Evolutionary conservation across 2,329 filamentous ascomycete genomes (phyloP).

Genomic region (Trichoderma koningiopsis): DNA sequence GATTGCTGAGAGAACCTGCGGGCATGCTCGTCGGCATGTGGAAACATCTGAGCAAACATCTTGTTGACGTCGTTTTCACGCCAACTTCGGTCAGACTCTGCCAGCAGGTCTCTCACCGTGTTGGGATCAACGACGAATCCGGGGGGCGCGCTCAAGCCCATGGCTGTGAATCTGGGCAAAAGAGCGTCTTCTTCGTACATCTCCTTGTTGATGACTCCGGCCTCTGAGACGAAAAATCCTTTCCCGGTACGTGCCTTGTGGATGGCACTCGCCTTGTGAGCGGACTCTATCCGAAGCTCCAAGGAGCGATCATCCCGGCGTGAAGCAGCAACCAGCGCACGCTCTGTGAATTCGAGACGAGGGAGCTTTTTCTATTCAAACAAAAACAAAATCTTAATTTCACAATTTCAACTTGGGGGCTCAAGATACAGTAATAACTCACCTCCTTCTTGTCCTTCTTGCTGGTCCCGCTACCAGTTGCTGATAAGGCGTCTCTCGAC

Average conservation of each 20-base stretch:
- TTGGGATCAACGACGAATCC: conserved; percentile 61
- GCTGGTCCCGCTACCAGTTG: background rate
- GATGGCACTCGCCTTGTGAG: conserved; percentile 83
- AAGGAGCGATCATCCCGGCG: conserved; percentile 82
- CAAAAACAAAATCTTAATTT: background rate
- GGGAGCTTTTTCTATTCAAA: background rate
- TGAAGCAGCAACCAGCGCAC: conserved; percentile 91
- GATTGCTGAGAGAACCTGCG: background rate
- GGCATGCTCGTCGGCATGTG: background rate
- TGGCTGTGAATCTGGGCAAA: conserved; percentile 54
- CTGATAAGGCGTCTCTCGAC: background rate
- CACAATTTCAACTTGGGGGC: background rate
- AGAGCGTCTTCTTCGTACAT: conserved; percentile 98
- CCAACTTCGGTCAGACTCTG: background rate
- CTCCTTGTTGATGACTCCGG: conserved; percentile 86
- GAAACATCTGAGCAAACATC: background rate
- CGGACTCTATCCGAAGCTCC: conserved; percentile 86
- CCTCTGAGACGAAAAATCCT: conserved; percentile 76
- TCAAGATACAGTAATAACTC: background rate
- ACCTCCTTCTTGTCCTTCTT: background rate
- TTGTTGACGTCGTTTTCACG: background rate
- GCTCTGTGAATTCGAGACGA: conserved; percentile 56
- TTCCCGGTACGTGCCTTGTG: conserved; percentile 87
- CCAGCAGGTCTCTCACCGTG: background rate
- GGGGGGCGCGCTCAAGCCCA: conserved; percentile 48